Evolutionary conservation across 192 early-diverging fungal genomes (phyloP), one percentile per base, ranked within the genome.

Genomic region (Coemansia sp.): DNA sequence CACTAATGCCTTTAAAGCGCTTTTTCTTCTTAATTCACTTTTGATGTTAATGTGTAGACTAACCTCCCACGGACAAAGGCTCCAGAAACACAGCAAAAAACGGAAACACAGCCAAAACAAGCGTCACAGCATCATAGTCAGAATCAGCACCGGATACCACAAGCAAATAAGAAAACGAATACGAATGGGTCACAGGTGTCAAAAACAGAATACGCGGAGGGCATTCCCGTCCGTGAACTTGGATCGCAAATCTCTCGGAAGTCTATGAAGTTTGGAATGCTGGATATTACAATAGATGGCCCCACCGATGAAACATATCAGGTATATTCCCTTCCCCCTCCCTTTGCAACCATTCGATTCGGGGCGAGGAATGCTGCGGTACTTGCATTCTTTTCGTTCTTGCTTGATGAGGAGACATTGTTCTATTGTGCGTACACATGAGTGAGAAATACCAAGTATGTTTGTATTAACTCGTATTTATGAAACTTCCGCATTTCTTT

Each of bases 341-440:
- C 62, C 72, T 3, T 48, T 23, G 33, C 59, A 75, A 66, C 65
- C 63, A 58, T 64, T 40, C 65, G 59, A 65, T 39, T 59, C 51
- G 31, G 48, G 18, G n/a, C 31, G 48, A 51, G 25, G 48, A 26
- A 51, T 51, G 25, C 48, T 51, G 48, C 48, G 48, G 48, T 51
- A 51, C 15, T 25, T 13, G 25, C 9, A 7, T 51, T 51, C n/a
- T 45, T 10, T 46, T 20, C 10, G 2, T 40, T 40, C 39, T 40
- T 51, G 7, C 10, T 7, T 26, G 21, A 26, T 8, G 25, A 15
- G n/a, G 48, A 21, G 48, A n/a, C 48, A 26, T 51, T 16, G 23
- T 71, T 37, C 23, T 55, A 25, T 23, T 64, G 20, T 42, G 63
- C 12, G 20, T 8, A n/a, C 29, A 51, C 33, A 39, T 43, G 16